Evolutionary conservation across 2,329 filamentous ascomycete species (phyloP), one percentile per base, ranked within the genome.

Genomic region (Macroventuria anomochaeta): DNA sequence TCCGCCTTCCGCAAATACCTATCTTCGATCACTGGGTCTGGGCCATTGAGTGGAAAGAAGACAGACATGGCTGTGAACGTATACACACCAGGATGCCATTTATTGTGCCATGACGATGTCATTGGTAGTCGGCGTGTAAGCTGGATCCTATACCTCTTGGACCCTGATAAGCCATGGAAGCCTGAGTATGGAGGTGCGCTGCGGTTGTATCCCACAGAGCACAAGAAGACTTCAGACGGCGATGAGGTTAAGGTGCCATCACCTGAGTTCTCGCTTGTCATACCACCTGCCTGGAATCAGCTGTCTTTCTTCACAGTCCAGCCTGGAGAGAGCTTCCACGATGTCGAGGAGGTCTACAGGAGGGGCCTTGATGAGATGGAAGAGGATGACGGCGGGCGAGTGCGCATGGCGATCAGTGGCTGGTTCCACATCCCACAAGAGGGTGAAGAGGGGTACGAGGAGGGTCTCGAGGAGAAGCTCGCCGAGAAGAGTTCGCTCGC

Each of bases 11-110:
- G 95, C 69, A 83, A 90, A 78, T 97, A 96, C 76, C 85, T 97
- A 51, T 90, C 92, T 25, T 82, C 85, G 48, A 90, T 99, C 69
- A 96, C 93, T 12, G 87, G 87, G 55, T 91, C 91, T 52, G 95
- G 95, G 0, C 87, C 91, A 53, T 77, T 99, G 70, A 96, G 91
- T 68, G 95, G 93, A 2, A 85, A 85, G 75, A 99, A 97, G 82
- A 97, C 95, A 15, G 95, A 99, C 76, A 96, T 99, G 92, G 95
- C 95, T 54, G 96, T 99, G 81, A 99, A 99, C 72, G 88, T 99
- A 43, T 99, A 99, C 76, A 97, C 92, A 0, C 93, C 95, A 5
- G 93, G 95, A 33, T 97, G 93, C 72, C 96, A 96, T 74, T 83
- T 99, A 21, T 82, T 99, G 25, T 97, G 95, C 77, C 95, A 99